Percentiles rank a stretch among this genome's conserved stretches.
Conservation (phyloP, 106 monocot genomes). For the Dendrobium nobile region DNA sequence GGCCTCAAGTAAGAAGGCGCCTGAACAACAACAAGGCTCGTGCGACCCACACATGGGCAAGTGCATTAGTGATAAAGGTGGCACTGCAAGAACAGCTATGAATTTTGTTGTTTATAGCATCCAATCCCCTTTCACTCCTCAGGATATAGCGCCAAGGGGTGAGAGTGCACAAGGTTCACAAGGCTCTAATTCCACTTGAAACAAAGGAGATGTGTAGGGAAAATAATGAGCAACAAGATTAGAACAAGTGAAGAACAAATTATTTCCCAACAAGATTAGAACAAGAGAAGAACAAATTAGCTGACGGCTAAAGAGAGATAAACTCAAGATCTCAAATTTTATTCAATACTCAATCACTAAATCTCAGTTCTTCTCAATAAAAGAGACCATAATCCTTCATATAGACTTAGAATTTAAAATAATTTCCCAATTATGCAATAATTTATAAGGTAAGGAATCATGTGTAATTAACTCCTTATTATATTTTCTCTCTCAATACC, state of each 20-base stretch:
- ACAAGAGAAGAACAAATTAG: background rate
- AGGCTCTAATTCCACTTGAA: too few relatives aligned
- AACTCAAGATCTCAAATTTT: background rate
- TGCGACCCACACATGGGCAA: too few relatives aligned
- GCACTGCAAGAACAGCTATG: too few relatives aligned
- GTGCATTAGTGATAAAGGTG: too few relatives aligned
- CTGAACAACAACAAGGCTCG: too few relatives aligned
- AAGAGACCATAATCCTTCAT: background rate
- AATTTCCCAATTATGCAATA: background rate
- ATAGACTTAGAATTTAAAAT: background rate
- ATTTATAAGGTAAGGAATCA: background rate
- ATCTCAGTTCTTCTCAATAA: background rate
- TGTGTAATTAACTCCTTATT: too few relatives aligned
- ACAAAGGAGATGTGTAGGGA: background rate
- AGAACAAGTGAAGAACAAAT: background rate
- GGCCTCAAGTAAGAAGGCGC: too few relatives aligned
- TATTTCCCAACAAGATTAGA: background rate
- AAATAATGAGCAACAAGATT: background rate
- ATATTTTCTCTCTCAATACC: too few relatives aligned
- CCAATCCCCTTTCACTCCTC: too few relatives aligned
- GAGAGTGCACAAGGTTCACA: too few relatives aligned
- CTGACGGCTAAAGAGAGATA: background rate
- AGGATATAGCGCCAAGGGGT: too few relatives aligned
- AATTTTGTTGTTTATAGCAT: too few relatives aligned
- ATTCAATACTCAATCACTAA: background rate